Evolutionary conservation across 2,329 filamentous ascomycete species (phyloP).

Genomic region (Zymoseptoria ardabiliae): DNA sequence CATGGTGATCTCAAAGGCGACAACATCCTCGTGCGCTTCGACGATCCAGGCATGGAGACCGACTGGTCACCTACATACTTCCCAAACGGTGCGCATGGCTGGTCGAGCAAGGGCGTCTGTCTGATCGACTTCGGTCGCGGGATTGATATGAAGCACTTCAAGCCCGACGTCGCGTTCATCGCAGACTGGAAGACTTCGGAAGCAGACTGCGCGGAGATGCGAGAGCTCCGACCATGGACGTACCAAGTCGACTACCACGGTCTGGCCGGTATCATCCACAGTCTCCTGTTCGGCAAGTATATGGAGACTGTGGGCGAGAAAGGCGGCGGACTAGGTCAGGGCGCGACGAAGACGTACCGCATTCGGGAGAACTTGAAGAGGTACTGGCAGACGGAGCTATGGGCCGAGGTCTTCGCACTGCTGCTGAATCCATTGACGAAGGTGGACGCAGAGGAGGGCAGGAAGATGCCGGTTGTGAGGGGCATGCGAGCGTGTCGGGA

Average conservation of each 20-base stretch:
- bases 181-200: constrained; percentile 89
- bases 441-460: constrained; percentile 56
- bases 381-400: constrained; percentile 95
- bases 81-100: constrained; percentile 67
- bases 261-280: constrained; percentile 79
- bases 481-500: constrained; percentile 63
- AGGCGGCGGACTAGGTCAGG: constrained; percentile 41
- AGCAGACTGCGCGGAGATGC: constrained; percentile 91
- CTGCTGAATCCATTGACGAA: constrained; percentile 73
- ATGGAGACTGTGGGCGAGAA: constrained; percentile 63
- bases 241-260: constrained; percentile 97
- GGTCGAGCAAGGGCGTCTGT: constrained; percentile 69
- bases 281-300: constrained; percentile 87
- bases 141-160: constrained; percentile 87
- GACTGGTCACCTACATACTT: constrained; percentile 60
- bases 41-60: constrained; percentile 37
- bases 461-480: constrained; percentile 64
- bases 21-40: constrained; percentile 85
- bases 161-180: constrained; percentile 71
- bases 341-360: constrained; percentile 60
- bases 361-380: constrained; percentile 79
- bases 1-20: constrained; percentile 95
- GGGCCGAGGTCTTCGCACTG: constrained; percentile 74
- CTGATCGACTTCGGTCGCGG: constrained; percentile 93
- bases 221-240: constrained; percentile 89